Conservation (phyloP, 2,329 filamentous ascomycete genomes). For the Atkinsonella hypoxylon region DNA sequence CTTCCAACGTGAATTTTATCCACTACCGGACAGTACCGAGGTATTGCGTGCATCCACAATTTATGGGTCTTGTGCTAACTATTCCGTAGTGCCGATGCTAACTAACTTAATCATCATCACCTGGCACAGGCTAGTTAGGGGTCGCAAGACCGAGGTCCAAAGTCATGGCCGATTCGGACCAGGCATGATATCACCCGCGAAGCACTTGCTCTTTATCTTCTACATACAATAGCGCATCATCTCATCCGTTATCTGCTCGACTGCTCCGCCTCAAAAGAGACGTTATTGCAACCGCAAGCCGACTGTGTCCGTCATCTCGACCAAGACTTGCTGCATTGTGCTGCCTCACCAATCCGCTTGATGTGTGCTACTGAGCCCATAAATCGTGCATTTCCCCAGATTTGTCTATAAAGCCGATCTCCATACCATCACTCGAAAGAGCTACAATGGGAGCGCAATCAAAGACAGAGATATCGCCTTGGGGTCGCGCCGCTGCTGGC, state of each 20-base stretch:
- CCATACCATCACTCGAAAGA: background rate
- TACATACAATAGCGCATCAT: background rate
- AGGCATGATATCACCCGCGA: conserved; percentile 1
- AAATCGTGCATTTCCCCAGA: background rate
- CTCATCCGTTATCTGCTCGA: background rate
- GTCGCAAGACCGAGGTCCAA: conserved; percentile 6
- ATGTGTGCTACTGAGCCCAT: background rate
- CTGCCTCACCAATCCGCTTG: background rate
- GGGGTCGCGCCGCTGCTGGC: conserved; percentile 86
- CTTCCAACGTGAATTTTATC: too few relatives aligned
- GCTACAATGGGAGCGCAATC: conserved; percentile 39
- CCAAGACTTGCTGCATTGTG: background rate
- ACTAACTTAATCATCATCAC: too few relatives aligned
- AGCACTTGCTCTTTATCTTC: background rate
- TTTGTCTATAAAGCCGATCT: background rate
- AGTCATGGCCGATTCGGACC: background rate
- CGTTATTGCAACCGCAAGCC: background rate
- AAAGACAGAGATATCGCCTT: conserved; percentile 70
- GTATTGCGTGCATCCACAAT: background rate
- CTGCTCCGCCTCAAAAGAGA: background rate
- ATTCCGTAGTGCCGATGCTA: too few relatives aligned
- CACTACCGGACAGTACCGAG: background rate
- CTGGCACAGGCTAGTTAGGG: background rate
- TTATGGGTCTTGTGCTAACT: background rate
- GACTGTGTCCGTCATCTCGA: background rate